These are phyloP conservation scores for Byssoonygena ceratinophila DNA, from an alignment of 2,329 filamentous ascomycete genomes.

Conservation along the genomic window DNA sequence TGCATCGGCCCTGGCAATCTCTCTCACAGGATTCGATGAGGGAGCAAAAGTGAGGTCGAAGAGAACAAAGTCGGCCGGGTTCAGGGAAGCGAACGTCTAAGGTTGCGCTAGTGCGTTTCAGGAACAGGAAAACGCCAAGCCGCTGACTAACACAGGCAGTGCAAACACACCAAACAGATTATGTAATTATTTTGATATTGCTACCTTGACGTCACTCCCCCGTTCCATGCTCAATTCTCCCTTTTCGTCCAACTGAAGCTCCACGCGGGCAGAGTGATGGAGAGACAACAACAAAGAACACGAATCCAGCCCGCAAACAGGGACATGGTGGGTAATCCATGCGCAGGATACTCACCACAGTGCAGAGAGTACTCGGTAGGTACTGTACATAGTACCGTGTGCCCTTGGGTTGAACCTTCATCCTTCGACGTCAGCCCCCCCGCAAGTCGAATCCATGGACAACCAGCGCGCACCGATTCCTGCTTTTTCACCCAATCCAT, in stretches of 20 bases:
- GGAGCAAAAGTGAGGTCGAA: not conserved
- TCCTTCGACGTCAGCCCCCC: not conserved
- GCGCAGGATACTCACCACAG: too few relatives aligned
- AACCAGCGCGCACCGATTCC: not conserved
- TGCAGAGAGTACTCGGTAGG: too few relatives aligned
- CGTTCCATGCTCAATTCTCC: too few relatives aligned
- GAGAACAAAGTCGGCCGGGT: not conserved
- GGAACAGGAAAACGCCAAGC: not conserved
- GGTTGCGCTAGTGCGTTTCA: not conserved
- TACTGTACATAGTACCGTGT: too few relatives aligned
- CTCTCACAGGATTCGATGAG: not conserved
- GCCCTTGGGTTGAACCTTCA: not conserved
- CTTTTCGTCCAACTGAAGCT: too few relatives aligned
- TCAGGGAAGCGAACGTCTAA: too few relatives aligned
- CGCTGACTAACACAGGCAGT: not conserved
- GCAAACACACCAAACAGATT: not conserved
- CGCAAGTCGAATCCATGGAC: not conserved
- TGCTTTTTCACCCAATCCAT: not conserved
- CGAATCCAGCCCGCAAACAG: too few relatives aligned
- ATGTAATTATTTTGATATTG: too few relatives aligned
- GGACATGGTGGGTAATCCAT: too few relatives aligned
- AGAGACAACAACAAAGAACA: too few relatives aligned
- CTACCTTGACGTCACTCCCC: not conserved
- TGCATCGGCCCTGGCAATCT: not conserved
- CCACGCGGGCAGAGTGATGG: too few relatives aligned